Evolutionary conservation across 2,329 filamentous ascomycete species (phyloP).

Genomic region (Trichoderma afroharzianum): DNA sequence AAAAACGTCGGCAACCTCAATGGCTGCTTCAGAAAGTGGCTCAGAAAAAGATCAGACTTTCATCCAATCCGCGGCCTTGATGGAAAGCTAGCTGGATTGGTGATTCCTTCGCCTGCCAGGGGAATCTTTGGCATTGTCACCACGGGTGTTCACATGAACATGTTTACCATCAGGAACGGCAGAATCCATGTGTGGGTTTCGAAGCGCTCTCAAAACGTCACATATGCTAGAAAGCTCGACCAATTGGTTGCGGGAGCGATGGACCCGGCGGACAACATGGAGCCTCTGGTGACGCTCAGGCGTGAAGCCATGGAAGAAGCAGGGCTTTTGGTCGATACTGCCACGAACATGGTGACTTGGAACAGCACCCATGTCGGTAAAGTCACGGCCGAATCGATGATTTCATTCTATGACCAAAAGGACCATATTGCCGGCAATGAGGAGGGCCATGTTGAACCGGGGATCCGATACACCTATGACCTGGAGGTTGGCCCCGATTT

Average conservation of each 20-base stretch:
- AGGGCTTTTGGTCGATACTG: conserved; percentile 26
- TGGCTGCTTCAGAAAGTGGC: conserved; percentile 28
- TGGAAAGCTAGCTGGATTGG: conserved; percentile 22
- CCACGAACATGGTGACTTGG: conserved; percentile 22
- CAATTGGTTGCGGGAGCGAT: conserved; percentile 38
- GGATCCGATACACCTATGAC: conserved; percentile 37
- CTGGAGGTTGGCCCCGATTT: conserved; percentile 28
- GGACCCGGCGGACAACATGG: conserved; percentile 28
- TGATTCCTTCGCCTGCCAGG: conserved; percentile 32
- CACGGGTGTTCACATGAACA: conserved; percentile 36
- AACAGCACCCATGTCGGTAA: conserved; percentile 23
- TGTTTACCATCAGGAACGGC: conserved; percentile 30
- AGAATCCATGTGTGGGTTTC: conserved; percentile 34
- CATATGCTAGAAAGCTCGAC: conserved; percentile 35
- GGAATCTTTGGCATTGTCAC: conserved; percentile 37
- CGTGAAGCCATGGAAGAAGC: conserved; percentile 36
- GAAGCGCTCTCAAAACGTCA: conserved; percentile 28
- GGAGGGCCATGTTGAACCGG: conserved; percentile 35
- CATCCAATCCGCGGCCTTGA: conserved; percentile 30
- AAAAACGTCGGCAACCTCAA: conserved; percentile 27
- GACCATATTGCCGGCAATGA: conserved; percentile 29
- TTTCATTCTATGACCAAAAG: conserved; percentile 37
- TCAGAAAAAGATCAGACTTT: conserved; percentile 22
- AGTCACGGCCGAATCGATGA: conserved; percentile 24
- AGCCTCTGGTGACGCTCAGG: conserved; percentile 28